Evolutionary conservation across 75 land plant genomes (phyloP), one percentile per base, ranked within the genome.

Genomic region (Picea glauca): DNA sequence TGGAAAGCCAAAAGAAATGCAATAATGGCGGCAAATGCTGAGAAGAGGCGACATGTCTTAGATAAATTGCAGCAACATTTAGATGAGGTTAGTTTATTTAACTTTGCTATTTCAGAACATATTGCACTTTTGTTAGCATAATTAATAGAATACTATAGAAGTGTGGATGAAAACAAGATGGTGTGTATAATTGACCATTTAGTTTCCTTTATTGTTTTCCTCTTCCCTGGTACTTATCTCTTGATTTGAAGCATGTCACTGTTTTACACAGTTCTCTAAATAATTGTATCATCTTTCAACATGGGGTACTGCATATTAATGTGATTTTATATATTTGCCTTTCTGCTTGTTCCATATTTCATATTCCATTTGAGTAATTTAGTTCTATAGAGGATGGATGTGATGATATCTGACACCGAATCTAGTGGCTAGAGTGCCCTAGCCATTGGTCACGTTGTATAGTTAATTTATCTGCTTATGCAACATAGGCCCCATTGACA

Each of bases 51-150:
- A 32, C 88, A 80, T 31, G 72, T 91, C 32, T 81, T 92, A 81
- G 99, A 95, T 79, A 85, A 76, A 81, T 62, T 93, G 81, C 98
- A 95, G 78, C 87, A 81, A 83, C 86, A 85, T 76, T 76, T 95
- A 77, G 96, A 95, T 84, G 99, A 93, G 98, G 99, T 94, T 68
- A 60, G 78, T 35, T 59, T 58, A 35, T 54, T 31, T 77, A 58
- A 20, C n/a, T 59, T 31, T 58, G 56, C n/a, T 61, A 76, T 56
- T 76, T 20, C 64, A 62, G 59, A 31, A 7, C 72, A 17, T 30
- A 50, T 43, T 17, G 43, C 12, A 32, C 56, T 23, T 40, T n/a
- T n/a, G 13, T n/a, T 3, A 70, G 4, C 23, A 40, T 70, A 21
- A 5, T 70, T n/a, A 70, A 46, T 70, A 35, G 23, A 70, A 70